Evolutionary conservation across 495 filamentous ascomycete genomes (phyloP).

Genomic region (Halenospora varia): DNA sequence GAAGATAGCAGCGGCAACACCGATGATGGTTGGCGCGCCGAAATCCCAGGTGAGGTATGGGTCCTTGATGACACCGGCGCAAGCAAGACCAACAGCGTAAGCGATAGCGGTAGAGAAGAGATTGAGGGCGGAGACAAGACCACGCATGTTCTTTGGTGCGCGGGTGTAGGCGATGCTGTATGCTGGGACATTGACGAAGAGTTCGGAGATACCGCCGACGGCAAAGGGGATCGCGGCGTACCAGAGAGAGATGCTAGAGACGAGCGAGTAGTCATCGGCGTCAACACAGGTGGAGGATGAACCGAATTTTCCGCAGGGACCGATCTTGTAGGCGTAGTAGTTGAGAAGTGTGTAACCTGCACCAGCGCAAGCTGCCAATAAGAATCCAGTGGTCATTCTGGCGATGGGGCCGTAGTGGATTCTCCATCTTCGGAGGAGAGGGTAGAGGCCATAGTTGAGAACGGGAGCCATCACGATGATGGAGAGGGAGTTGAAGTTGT

Average conservation of each 20-base stretch:
- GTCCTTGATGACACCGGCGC: conserved; percentile 52
- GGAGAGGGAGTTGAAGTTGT: conserved; percentile 70
- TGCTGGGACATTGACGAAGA: conserved; percentile 64
- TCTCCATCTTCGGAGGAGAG: conserved; percentile 52
- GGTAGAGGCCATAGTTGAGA: conserved; percentile 65
- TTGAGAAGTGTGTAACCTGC: conserved; percentile 62
- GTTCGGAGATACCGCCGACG: conserved; percentile 57
- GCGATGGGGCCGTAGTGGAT: conserved; percentile 67
- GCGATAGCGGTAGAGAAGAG: conserved; percentile 52
- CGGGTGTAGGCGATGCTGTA: conserved; percentile 69
- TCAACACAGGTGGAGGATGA: conserved; percentile 28
- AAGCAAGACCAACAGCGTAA: conserved; percentile 53
- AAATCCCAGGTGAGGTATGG: conserved; percentile 57
- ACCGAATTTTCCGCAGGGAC: conserved; percentile 42
- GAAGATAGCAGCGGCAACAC: conserved; percentile 32
- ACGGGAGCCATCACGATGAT: conserved; percentile 71
- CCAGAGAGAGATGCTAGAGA: conserved; percentile 33
- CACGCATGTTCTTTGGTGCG: conserved; percentile 64
- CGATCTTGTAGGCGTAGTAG: conserved; percentile 62
- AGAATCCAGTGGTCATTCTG: conserved; percentile 70
- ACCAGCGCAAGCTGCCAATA: conserved; percentile 58
- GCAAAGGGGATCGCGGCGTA: conserved; percentile 41
- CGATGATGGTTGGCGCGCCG: conserved; percentile 41
- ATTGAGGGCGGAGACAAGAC: conserved; percentile 56
- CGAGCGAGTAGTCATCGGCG: conserved; percentile 39